phyloP scores from a whole-genome alignment of 768 basidiomycete genomes.

The Boletales sp. region DNA sequence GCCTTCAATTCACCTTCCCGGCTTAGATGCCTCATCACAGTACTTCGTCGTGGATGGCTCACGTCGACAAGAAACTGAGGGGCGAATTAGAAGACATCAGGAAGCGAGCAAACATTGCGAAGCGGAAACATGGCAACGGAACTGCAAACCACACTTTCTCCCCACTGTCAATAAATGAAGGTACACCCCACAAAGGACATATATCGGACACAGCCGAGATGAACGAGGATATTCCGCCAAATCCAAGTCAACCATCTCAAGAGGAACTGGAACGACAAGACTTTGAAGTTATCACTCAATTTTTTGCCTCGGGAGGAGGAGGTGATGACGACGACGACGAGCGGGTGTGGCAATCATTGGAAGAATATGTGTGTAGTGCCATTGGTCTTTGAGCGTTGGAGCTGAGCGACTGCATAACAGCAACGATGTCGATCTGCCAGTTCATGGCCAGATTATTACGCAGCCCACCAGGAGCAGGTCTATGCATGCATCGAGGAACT shows the following conservation, averaged over 20 bases:
- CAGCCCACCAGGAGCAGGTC: slow-evolving; percentile 39
- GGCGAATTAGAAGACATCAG: slow-evolving; percentile 44
- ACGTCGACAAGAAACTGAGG: slow-evolving; percentile 31
- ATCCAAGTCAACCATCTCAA: slow-evolving; percentile 1
- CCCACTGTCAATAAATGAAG: not conserved
- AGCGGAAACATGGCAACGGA: slow-evolving; percentile 36
- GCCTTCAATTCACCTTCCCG: not conserved
- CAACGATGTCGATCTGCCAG: slow-evolving; percentile 37
- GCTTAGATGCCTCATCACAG: slow-evolving; percentile 60
- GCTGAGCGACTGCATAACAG: slow-evolving; percentile 25
- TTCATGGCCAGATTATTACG: slow-evolving; percentile 53
- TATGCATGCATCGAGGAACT: slow-evolving; percentile 38
- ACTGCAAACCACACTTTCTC: not conserved
- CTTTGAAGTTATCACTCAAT: slow-evolving; percentile 48
- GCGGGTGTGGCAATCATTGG: slow-evolving; percentile 51
- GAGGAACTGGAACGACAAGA: slow-evolving; percentile 34
- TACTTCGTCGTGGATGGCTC: slow-evolving; percentile 46
- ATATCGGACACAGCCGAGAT: not conserved
- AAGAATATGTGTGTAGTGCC: slow-evolving; percentile 38
- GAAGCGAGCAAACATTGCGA: slow-evolving; percentile 49
- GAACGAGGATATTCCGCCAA: not conserved
- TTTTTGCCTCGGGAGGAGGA: slow-evolving; percentile 52
- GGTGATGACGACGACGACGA: slow-evolving; percentile 45
- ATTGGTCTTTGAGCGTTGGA: not conserved
- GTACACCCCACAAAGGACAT: slow-evolving; percentile 1